These are phyloP conservation scores for Castanea crenata DNA, from an alignment of 306 rosid species.

Conservation along the genomic window DNA sequence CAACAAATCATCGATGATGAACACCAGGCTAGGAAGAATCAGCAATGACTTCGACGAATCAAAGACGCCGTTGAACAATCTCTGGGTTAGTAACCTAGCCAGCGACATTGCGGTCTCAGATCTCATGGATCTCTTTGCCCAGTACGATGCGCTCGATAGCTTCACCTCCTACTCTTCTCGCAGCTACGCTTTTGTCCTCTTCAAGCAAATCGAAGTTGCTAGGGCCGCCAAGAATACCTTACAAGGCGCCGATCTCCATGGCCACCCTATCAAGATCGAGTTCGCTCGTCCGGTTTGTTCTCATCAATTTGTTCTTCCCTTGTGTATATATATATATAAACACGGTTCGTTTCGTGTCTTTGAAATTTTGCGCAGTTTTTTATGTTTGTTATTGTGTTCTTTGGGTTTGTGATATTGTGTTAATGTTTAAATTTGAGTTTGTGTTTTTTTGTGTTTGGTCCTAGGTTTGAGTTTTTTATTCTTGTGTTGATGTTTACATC, in stretches of 20 bases:
- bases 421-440: too few species aligned
- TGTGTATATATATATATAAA: slow-evolving; percentile 11
- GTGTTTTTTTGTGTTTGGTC: too few species aligned
- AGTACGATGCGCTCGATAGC: slow-evolving; percentile 81
- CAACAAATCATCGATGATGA: slow-evolving; percentile 20
- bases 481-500: too few species aligned
- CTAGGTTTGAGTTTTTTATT: too few species aligned
- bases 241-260: slow-evolving; percentile 63
- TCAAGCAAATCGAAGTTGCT: slow-evolving; percentile 81
- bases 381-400: not conserved
- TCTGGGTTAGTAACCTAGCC: slow-evolving; percentile 89
- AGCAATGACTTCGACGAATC: slow-evolving; percentile 45
- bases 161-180: slow-evolving; percentile 75
- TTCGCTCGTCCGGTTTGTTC: slow-evolving; percentile 98
- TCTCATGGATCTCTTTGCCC: slow-evolving; percentile 74
- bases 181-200: slow-evolving; percentile 81
- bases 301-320: slow-evolving; percentile 25
- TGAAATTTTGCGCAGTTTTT: not conserved
- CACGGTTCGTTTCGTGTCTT: slow-evolving; percentile 19
- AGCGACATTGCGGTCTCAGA: slow-evolving; percentile 68
- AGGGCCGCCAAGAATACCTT: slow-evolving; percentile 83
- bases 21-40: slow-evolving; percentile 21
- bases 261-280: slow-evolving; percentile 69
- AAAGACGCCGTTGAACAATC: slow-evolving; percentile 64
- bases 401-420: too few species aligned